A percentile compares a stretch with the other conserved stretches of the same genome.
Conservation (phyloP, 2,329 filamentous ascomycete species). For the Trichoderma atroviride region DNA sequence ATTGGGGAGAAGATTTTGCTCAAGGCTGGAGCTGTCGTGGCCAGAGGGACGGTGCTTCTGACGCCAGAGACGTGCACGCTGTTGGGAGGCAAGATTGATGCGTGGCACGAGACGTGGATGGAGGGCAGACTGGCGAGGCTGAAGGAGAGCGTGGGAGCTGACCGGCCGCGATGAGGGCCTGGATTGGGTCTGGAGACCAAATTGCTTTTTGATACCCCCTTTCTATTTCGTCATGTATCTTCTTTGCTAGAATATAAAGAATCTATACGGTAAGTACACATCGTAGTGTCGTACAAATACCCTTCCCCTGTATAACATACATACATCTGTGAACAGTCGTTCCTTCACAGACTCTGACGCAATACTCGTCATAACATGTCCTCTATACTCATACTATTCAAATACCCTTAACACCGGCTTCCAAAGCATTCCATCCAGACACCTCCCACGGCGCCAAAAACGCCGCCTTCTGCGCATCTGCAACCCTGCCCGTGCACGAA, state of each 20-base stretch:
- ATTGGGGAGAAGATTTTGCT: conserved; percentile 86
- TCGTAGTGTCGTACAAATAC: neutral
- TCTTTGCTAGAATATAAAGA: neutral
- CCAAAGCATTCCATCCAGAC: conserved; percentile 65
- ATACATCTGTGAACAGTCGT: neutral
- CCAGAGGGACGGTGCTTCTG: conserved; percentile 77
- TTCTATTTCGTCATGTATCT: neutral
- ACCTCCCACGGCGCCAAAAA: conserved; percentile 79
- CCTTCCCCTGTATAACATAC: neutral
- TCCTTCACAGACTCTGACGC: neutral
- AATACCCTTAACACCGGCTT: conserved; percentile 34
- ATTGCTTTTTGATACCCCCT: conserved; percentile 25
- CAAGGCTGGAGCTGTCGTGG: conserved; percentile 63
- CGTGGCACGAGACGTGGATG: conserved; percentile 76
- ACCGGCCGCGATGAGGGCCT: conserved; percentile 27
- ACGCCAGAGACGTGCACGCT: conserved; percentile 69
- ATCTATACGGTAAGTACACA: conserved; percentile 4
- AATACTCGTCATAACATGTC: neutral
- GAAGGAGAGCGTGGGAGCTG: conserved; percentile 58
- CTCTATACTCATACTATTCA: neutral
- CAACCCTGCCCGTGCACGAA: conserved; percentile 69
- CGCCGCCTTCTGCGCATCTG: conserved; percentile 75
- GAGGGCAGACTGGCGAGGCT: conserved; percentile 70
- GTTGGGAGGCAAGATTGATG: conserved; percentile 86
- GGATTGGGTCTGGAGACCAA: conserved; percentile 1